These are phyloP conservation scores for Millerozyma miso DNA, from an alignment of 805 yeast species.

Conservation along the genomic window DNA sequence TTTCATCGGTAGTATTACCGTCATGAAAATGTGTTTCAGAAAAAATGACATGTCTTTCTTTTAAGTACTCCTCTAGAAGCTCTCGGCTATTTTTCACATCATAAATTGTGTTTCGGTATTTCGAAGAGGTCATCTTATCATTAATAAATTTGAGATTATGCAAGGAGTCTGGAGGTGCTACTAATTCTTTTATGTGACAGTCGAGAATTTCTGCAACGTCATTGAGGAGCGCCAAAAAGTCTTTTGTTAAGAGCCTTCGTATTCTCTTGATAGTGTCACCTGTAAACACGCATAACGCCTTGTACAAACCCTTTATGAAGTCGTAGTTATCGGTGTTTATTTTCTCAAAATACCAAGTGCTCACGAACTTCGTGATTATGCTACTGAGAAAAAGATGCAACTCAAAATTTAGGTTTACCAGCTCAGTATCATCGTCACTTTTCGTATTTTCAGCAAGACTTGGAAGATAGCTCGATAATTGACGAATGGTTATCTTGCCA, in stretches of 20 bases:
- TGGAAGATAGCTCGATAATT: constrained; percentile 27
- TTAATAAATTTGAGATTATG: constrained; percentile 11
- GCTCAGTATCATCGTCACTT: constrained; percentile 7
- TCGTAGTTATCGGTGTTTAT: constrained; percentile 30
- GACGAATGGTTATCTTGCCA: constrained; percentile 21
- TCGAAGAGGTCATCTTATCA: constrained; percentile 7
- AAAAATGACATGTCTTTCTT: constrained; percentile 17
- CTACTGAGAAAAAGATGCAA: constrained; percentile 35
- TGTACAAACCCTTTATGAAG: constrained; percentile 23
- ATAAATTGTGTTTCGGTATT: background rate
- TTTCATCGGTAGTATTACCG: background rate
- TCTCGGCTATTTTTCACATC: constrained; percentile 3
- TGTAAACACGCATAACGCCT: constrained; percentile 20
- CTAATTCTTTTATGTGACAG: constrained; percentile 17
- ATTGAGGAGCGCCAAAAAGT: constrained; percentile 18
- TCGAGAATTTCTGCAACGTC: constrained; percentile 20
- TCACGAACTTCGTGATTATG: constrained; percentile 19
- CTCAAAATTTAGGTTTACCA: constrained; percentile 25
- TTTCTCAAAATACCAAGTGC: constrained; percentile 24
- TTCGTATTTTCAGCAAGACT: constrained; percentile 17
- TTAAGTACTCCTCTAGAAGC: constrained; percentile 12
- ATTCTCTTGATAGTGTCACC: constrained; percentile 20
- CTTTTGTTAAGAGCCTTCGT: constrained; percentile 6
- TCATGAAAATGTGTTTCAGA: constrained; percentile 2
- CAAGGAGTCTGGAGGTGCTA: constrained; percentile 8